Evolutionary conservation across 805 yeast species (phyloP).

Genomic region (Saturnispora diversa): DNA sequence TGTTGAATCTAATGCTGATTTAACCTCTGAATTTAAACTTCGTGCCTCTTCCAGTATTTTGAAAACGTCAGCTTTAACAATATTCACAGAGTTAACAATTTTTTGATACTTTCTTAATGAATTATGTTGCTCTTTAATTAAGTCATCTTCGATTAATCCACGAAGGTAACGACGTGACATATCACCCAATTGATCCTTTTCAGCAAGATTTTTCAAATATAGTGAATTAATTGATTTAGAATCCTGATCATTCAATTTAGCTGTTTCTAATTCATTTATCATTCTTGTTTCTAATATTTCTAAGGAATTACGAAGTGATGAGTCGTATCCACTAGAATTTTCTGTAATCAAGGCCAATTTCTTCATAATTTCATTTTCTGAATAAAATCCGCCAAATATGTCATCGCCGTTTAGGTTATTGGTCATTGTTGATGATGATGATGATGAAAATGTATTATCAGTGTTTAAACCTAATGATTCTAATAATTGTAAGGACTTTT

Average conservation of each 20-base stretch:
- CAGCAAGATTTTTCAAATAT: conserved; percentile 29
- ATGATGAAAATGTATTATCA: neutral
- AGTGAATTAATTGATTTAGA: conserved; percentile 12
- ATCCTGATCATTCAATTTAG: neutral
- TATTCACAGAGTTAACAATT: conserved; percentile 34
- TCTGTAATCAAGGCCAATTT: conserved; percentile 12
- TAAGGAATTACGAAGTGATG: conserved; percentile 28
- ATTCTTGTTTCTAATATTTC: conserved; percentile 24
- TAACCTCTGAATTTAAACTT: conserved; percentile 22
- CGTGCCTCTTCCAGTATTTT: conserved; percentile 22
- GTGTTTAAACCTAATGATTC: conserved; percentile 9
- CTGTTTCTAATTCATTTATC: neutral
- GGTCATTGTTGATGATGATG: neutral
- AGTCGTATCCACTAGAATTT: conserved; percentile 31
- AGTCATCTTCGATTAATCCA: conserved; percentile 52
- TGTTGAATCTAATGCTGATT: conserved; percentile 21
- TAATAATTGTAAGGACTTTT: conserved; percentile 11
- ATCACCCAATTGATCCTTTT: conserved; percentile 35
- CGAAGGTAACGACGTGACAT: conserved; percentile 52
- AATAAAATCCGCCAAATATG: conserved; percentile 1
- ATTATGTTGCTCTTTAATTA: conserved; percentile 47
- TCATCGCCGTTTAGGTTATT: too few relatives aligned
- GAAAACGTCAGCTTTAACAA: conserved; percentile 26
- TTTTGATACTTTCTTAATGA: conserved; percentile 39
- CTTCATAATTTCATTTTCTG: conserved; percentile 9